Evolutionary conservation across 129 eudicot genomes (phyloP).

Genomic region (Rutidosis leptorrhynchoides): DNA sequence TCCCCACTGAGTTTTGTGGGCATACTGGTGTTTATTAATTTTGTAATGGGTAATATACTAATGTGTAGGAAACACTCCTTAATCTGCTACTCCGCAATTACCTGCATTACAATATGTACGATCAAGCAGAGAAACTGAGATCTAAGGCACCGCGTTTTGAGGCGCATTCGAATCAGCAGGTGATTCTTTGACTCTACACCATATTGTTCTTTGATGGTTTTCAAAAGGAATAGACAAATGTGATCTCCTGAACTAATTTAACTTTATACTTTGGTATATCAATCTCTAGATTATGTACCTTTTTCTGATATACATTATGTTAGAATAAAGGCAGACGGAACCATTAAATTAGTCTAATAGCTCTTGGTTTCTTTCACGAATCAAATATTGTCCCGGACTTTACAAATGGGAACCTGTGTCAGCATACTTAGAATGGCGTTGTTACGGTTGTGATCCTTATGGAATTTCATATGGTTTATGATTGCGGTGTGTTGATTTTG

Average conservation of each 20-base stretch:
- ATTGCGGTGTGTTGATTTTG: not conserved
- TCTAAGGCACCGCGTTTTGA: slow-evolving; percentile 97
- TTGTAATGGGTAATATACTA: not conserved
- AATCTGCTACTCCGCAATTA: slow-evolving; percentile 89
- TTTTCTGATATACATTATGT: not conserved
- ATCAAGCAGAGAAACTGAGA: slow-evolving; percentile 93
- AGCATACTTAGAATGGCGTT: not conserved
- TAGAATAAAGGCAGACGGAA: not conserved
- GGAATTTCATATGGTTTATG: not conserved
- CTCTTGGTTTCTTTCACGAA: not conserved
- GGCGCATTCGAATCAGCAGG: slow-evolving; percentile 99
- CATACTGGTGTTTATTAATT: slow-evolving; percentile 3
- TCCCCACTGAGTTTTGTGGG: slow-evolving; percentile 6
- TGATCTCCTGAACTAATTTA: not conserved
- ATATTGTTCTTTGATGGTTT: not conserved
- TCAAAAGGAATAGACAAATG: not conserved
- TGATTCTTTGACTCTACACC: slow-evolving; percentile 12
- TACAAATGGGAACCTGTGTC: not conserved
- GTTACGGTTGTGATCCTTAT: not conserved
- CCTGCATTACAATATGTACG: slow-evolving; percentile 87
- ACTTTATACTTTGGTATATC: not conserved
- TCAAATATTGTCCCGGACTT: not conserved
- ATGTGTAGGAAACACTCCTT: slow-evolving; percentile 87
- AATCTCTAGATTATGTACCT: not conserved
- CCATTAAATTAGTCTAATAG: not conserved